Base-by-base conservation (phyloP, 768 basidiomycete species). In the Hygrophorus russula region DNA sequence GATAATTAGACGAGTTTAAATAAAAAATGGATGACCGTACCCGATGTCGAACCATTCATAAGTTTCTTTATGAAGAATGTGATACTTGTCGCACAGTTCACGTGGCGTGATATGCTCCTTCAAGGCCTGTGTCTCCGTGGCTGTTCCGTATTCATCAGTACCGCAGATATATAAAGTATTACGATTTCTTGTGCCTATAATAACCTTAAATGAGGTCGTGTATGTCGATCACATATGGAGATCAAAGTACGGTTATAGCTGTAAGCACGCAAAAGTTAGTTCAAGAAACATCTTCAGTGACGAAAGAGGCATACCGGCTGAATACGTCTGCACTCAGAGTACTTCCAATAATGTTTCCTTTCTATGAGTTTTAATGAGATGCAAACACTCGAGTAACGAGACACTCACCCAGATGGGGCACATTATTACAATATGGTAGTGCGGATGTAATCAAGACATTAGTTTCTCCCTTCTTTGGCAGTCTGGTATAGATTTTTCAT, bases 121-220 rank as follows among this genome's bases (percentile, higher is more conserved):
- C 46, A 90, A 60, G 3, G 96, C 94, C 60, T 96, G 93, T 2
- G 93, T 97, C 68, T 99, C 96, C 0, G 96, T 96, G 0, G 96
- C 94, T 5, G 96, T 99, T n/a, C 96, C 96, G 55, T 99, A 99
- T 63, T 99, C 96, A 57, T 99, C 96, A 3, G 96, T 98, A 19
- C 96, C 96, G 61, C 96, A 99, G 44, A 99, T 74, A 59, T 94
- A 99, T 27, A 98, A 70, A 0, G 91, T 94, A 35, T 82, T 79
- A 53, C 84, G 71, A 68, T 98, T 96, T 54, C 84, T 70, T 24
- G 89, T 84, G 28, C 79, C 71, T 74, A 35, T 12, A 17, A 17
- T 36, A 12, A 30, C 19, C 31, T 33, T 36, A 47, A 53, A 24
- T n/a, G 10, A 20, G 17, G 38, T 20, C 5, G 36, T 13, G 24